Percentiles rank a stretch among this genome's conserved stretches.
Evolutionary conservation across 768 basidiomycete genomes (phyloP).

Genomic region (Podaxis sp.): DNA sequence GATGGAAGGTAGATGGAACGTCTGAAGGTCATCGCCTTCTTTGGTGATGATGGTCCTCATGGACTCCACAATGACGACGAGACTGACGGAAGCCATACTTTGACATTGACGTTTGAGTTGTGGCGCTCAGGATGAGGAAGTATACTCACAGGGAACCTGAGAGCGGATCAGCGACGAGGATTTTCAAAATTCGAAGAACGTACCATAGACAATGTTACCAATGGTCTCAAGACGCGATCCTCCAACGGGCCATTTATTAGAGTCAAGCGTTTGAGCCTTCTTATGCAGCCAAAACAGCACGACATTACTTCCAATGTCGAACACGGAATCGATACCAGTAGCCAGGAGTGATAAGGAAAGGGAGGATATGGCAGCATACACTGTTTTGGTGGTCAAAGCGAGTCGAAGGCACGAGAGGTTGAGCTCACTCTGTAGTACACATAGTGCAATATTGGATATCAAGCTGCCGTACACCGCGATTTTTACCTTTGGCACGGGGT

Average conservation of each 20-base stretch:
- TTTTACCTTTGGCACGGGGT: constrained; percentile 57
- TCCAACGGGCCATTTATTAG: constrained; percentile 89
- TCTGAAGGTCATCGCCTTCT: constrained; percentile 45
- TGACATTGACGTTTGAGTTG: neutral
- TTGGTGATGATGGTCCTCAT: constrained; percentile 66
- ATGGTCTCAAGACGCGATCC: constrained; percentile 89
- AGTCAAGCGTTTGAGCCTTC: constrained; percentile 68
- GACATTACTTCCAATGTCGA: constrained; percentile 81
- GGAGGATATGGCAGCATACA: constrained; percentile 90
- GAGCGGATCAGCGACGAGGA: constrained; percentile 21
- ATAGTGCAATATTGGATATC: constrained; percentile 70
- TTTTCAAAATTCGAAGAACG: constrained; percentile 20
- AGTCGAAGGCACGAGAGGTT: neutral
- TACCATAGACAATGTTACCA: constrained; percentile 85
- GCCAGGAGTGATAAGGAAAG: constrained; percentile 84
- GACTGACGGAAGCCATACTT: constrained; percentile 90
- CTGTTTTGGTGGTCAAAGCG: constrained; percentile 32
- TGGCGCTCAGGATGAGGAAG: neutral
- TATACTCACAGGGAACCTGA: constrained; percentile 28
- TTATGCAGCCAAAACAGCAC: constrained; percentile 79
- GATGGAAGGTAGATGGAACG: constrained; percentile 80
- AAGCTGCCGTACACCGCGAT: constrained; percentile 87
- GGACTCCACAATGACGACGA: constrained; percentile 89
- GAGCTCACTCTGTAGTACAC: constrained; percentile 65
- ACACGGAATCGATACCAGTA: constrained; percentile 85